These are phyloP conservation scores for Ensete glaucum DNA, from an alignment of 176 grass and related monocot species.

Conservation along the genomic window DNA sequence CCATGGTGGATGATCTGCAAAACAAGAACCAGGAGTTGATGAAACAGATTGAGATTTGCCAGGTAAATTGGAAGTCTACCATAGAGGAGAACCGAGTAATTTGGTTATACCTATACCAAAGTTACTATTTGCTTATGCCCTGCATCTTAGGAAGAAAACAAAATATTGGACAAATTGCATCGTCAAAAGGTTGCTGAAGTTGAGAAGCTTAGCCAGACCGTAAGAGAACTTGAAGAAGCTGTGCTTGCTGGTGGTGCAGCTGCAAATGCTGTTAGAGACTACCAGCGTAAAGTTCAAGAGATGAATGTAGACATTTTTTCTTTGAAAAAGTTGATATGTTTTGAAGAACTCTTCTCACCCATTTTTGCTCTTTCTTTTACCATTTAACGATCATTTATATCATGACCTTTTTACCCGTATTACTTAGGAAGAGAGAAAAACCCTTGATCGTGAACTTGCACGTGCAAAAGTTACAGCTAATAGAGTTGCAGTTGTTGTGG, in stretches of 20 bases:
- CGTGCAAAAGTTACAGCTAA: constrained; percentile 88
- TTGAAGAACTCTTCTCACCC: background rate
- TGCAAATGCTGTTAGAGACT: constrained; percentile 97
- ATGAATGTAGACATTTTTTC: constrained; percentile 56
- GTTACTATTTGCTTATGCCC: constrained; percentile 2
- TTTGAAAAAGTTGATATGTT: background rate
- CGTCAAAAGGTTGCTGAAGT: constrained; percentile 88
- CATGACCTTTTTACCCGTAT: background rate
- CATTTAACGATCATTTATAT: background rate
- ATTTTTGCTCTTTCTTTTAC: background rate
- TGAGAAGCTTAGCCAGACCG: constrained; percentile 89
- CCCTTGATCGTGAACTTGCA: constrained; percentile 80
- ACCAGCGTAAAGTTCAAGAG: constrained; percentile 90
- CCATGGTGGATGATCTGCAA: constrained; percentile 95
- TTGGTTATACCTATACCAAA: background rate
- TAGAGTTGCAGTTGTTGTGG: constrained; percentile 85
- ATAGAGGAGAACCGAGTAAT: background rate
- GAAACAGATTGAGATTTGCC: constrained; percentile 97
- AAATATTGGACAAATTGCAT: constrained; percentile 88
- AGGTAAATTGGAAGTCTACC: constrained; percentile 32
- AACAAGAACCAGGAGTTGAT: constrained; percentile 98
- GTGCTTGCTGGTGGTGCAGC: constrained; percentile 86
- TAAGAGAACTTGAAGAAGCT: constrained; percentile 89
- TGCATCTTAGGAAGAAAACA: constrained; percentile 79
- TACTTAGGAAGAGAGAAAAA: constrained; percentile 80